Conservation (phyloP, 2,329 filamentous ascomycete species). For the Trichoderma lentiforme region DNA sequence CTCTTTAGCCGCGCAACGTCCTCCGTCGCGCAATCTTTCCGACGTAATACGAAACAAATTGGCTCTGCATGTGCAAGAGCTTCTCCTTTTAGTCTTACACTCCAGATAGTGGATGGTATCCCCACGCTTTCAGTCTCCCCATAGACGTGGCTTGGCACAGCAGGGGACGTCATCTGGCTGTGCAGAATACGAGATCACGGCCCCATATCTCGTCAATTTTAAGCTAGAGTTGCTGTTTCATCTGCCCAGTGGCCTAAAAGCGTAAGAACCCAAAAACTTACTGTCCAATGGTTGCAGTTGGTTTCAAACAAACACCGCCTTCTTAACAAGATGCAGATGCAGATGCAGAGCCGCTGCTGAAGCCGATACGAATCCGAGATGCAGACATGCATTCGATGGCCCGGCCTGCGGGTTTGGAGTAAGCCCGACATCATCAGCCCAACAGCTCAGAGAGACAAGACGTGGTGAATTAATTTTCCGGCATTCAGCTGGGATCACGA, state of each 20-base stretch:
- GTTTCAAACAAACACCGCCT: neutral
- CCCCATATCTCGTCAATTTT: neutral
- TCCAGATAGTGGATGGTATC: neutral
- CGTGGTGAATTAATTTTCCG: neutral
- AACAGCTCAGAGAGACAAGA: neutral
- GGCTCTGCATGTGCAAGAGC: neutral
- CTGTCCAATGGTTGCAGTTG: neutral
- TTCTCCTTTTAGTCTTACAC: neutral
- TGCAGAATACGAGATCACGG: slow-evolving; percentile 3
- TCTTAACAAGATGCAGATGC: neutral
- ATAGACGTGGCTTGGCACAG: neutral
- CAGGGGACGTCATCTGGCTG: neutral
- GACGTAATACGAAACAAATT: neutral
- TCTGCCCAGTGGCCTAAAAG: neutral
- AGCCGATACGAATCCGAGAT: neutral
- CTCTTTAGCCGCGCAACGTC: neutral
- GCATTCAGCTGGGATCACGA: neutral
- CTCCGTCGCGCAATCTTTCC: neutral
- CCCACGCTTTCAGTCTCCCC: neutral
- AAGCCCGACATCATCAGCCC: neutral
- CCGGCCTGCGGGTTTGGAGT: neutral
- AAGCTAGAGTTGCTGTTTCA: neutral
- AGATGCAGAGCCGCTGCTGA: neutral
- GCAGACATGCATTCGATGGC: neutral
- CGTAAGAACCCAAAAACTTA: neutral